phyloP scores from a whole-genome alignment of 352 stramenopile genomes.

The Thalassiosira mediterranea region DNA sequence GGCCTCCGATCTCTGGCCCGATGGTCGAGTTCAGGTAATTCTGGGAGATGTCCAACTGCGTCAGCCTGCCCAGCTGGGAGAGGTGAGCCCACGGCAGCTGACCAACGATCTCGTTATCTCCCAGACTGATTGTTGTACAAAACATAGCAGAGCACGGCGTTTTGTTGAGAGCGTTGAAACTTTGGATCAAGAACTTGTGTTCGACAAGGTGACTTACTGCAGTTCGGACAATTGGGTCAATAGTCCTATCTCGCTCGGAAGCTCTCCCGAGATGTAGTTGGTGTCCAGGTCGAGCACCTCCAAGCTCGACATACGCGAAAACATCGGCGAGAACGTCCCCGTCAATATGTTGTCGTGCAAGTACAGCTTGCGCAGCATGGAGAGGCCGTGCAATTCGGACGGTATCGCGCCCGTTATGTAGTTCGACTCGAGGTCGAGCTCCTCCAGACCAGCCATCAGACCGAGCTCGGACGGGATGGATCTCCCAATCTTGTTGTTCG shows the following conservation, averaged over 20 bases:
- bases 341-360: conserved; percentile 49
- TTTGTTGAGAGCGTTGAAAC: too few species aligned
- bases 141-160: conserved; percentile 2
- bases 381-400: conserved; percentile 39
- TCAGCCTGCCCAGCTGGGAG: conserved; percentile 25
- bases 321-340: conserved; percentile 32
- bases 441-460: conserved; percentile 27
- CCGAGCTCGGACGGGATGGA: conserved; percentile 39
- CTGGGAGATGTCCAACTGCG: conserved; percentile 35
- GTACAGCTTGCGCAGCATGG: conserved; percentile 32
- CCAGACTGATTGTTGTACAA: conserved; percentile 4
- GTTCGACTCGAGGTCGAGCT: conserved; percentile 49
- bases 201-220: conserved; percentile 19
- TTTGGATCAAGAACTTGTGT: neutral
- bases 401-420: conserved; percentile 46
- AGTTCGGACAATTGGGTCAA: conserved; percentile 35
- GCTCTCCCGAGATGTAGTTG: conserved; percentile 40
- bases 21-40: conserved; percentile 54
- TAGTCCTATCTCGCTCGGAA: conserved; percentile 42
- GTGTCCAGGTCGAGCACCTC: conserved; percentile 40
- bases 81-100: conserved; percentile 35
- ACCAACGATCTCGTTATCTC: conserved; percentile 41
- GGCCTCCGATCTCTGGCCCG: conserved; percentile 32
- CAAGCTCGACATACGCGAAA: conserved; percentile 39
- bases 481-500: conserved; percentile 59